Percentiles rank a stretch among this genome's conserved stretches.
Evolutionary conservation across 2,329 filamentous ascomycete genomes (phyloP).

Genomic region (Chaetomium strumarium): DNA sequence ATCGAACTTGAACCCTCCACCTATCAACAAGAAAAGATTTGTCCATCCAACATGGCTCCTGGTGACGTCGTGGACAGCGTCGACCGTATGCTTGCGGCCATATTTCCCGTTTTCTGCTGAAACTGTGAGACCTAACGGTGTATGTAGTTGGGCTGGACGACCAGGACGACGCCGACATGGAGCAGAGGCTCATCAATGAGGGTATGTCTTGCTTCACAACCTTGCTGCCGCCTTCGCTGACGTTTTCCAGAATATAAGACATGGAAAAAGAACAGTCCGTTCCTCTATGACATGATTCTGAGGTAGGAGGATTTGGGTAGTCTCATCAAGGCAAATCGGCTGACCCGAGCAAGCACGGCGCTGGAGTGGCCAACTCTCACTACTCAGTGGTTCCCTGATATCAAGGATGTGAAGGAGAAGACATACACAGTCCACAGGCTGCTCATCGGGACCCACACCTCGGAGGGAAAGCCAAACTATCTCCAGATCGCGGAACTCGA

Average conservation of each 20-base stretch:
- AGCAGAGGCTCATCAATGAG: constrained; percentile 92
- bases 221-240: not conserved
- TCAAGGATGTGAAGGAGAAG: constrained; percentile 80
- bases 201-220: constrained; percentile 40
- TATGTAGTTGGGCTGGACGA: constrained; percentile 45
- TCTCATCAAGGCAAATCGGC: not conserved
- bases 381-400: constrained; percentile 96
- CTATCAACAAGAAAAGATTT: not conserved
- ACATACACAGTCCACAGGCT: constrained; percentile 83
- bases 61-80: constrained; percentile 44
- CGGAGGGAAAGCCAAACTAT: constrained; percentile 78
- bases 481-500: constrained; percentile 92
- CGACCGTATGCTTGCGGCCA: constrained; percentile 35
- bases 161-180: constrained; percentile 65
- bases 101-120: not conserved
- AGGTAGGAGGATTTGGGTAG: constrained; percentile 43
- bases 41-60: constrained; percentile 37
- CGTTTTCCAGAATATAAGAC: constrained; percentile 81
- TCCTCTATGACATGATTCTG: constrained; percentile 96
- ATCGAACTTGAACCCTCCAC: not conserved
- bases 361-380: constrained; percentile 97
- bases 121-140: constrained; percentile 19
- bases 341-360: constrained; percentile 57
- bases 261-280: constrained; percentile 99
- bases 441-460: constrained; percentile 91